These are phyloP conservation scores for Closterium sp. DNA, from an alignment of 139 green algal genomes.

Conservation along the genomic window DNA sequence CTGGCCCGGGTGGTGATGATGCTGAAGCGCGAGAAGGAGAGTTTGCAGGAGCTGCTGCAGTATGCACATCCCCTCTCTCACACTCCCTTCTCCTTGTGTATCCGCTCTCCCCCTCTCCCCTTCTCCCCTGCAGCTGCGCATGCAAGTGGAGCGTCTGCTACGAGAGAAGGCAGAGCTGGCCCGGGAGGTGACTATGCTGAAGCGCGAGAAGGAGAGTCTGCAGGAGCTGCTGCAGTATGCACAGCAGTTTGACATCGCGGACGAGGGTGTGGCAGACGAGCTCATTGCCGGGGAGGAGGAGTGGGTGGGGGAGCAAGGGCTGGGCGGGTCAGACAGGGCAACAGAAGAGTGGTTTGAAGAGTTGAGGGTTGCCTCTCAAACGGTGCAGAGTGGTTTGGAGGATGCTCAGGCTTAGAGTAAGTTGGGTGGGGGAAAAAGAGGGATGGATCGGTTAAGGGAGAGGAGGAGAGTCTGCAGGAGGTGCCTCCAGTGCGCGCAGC, in stretches of 20 bases:
- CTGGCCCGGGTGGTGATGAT: not conserved
- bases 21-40: conserved; percentile 2
- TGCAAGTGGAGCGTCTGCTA: not conserved
- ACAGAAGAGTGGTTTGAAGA: not conserved
- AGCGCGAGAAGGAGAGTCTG: not conserved
- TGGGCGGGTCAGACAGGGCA: not conserved
- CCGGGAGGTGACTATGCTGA: not conserved
- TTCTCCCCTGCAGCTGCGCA: conserved; percentile 10
- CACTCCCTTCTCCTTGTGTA: not conserved
- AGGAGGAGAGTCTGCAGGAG: not conserved
- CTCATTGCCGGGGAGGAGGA: not conserved
- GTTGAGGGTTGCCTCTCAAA: not conserved
- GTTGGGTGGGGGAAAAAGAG: too few relatives aligned
- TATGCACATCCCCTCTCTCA: not conserved
- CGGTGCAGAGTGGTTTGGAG: not conserved
- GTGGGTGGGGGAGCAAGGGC: not conserved
- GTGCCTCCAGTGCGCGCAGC: too few relatives aligned
- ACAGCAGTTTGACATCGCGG: conserved; percentile 10
- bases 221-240: conserved; percentile 13
- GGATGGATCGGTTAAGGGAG: too few relatives aligned
- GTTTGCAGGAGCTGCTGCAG: not conserved
- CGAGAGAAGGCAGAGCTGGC: not conserved
- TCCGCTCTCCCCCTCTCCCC: not conserved
- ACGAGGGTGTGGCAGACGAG: not conserved
- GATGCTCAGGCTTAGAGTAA: not conserved